These are phyloP conservation scores for Collariella sp. DNA, from an alignment of 495 filamentous ascomycete genomes.

Conservation along the genomic window DNA sequence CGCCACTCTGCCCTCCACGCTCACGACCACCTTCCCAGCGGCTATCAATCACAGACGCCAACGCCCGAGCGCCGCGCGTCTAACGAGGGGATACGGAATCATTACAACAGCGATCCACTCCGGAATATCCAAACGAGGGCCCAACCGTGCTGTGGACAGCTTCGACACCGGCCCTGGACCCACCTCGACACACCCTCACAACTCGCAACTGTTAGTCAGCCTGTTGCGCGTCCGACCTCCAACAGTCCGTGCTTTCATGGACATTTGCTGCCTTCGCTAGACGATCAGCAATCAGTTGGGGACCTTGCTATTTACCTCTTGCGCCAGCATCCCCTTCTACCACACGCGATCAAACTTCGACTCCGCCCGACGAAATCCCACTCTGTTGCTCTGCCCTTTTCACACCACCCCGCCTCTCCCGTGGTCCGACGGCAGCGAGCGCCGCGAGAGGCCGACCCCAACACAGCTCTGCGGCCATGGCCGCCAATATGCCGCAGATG, in stretches of 20 bases:
- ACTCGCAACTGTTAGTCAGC: background rate
- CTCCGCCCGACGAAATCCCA: too few relatives aligned
- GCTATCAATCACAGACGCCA: too few relatives aligned
- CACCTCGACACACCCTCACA: background rate
- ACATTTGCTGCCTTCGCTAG: background rate
- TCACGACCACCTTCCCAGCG: too few relatives aligned
- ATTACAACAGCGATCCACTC: too few relatives aligned
- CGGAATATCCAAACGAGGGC: too few relatives aligned
- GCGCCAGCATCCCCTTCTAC: background rate
- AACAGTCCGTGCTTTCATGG: background rate
- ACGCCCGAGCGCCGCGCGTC: too few relatives aligned
- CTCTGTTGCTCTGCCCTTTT: background rate
- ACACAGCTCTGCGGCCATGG: constrained; percentile 35
- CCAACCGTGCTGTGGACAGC: too few relatives aligned
- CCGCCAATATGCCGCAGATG: constrained; percentile 42
- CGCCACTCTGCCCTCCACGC: too few relatives aligned
- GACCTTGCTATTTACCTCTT: background rate
- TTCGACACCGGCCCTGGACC: background rate
- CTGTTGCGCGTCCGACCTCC: background rate
- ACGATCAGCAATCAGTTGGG: background rate
- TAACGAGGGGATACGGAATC: too few relatives aligned
- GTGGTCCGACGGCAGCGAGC: background rate
- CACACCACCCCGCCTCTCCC: background rate
- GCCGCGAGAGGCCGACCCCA: constrained; percentile 11
- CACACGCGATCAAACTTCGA: too few relatives aligned